Conservation (phyloP, 1,139 yeast genomes). For the Arxiozyma telluris region DNA sequence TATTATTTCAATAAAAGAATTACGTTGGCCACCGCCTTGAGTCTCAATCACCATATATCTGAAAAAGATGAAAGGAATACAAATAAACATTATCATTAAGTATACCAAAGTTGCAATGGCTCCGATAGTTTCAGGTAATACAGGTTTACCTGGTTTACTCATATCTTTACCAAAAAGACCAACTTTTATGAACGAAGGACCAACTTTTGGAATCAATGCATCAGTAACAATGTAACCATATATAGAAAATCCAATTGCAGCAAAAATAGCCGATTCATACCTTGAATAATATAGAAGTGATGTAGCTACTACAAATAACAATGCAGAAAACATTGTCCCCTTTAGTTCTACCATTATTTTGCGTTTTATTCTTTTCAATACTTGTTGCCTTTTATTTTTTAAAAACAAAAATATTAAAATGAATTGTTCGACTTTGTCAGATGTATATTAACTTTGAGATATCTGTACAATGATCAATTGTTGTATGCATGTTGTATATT, state of each 20-base stretch:
- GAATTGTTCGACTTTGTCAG: no score
- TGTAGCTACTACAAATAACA: slow-evolving; percentile 6
- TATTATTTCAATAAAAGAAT: slow-evolving; percentile 22
- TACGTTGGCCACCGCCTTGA: slow-evolving; percentile 49
- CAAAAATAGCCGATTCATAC: slow-evolving; percentile 25
- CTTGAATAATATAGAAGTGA: slow-evolving; percentile 12
- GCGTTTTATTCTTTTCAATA: no score
- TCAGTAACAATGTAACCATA: slow-evolving; percentile 56
- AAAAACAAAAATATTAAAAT: no score
- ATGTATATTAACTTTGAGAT: no score
- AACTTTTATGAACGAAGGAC: slow-evolving; percentile 57
- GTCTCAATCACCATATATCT: slow-evolving; percentile 60
- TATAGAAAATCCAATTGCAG: slow-evolving; percentile 57
- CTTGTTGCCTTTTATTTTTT: no score
- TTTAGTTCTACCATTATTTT: background rate
- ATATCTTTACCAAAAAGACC: slow-evolving; percentile 82
- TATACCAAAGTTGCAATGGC: slow-evolving; percentile 77
- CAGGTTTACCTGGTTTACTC: slow-evolving; percentile 61
- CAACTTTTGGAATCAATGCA: slow-evolving; percentile 56
- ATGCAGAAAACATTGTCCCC: background rate
- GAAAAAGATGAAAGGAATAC: slow-evolving; percentile 84
- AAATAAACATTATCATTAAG: slow-evolving; percentile 68
- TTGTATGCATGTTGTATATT: no score
- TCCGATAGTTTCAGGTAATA: slow-evolving; percentile 87
- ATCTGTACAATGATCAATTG: no score